Evolutionary conservation across 2,329 filamentous ascomycete species (phyloP).

Genomic region (Harringtonia aguacate): DNA sequence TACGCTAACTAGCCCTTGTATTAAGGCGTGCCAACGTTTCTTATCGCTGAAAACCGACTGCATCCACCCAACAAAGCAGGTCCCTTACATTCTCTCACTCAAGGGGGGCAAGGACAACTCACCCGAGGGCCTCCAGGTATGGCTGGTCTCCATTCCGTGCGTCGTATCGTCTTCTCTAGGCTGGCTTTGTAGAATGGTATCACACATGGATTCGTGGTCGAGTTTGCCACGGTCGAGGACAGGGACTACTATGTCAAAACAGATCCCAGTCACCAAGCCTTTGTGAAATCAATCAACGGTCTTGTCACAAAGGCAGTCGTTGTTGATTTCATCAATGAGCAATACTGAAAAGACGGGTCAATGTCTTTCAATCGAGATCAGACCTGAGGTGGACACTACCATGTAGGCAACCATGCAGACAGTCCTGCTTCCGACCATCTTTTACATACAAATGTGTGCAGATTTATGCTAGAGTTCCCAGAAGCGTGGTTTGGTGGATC

Average conservation of each 20-base stretch:
- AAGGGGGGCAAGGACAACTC: slow-evolving; percentile 53
- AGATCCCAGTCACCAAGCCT: slow-evolving; percentile 53
- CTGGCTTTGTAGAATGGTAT: slow-evolving; percentile 40
- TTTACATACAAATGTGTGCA: too few relatives aligned
- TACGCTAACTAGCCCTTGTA: not conserved
- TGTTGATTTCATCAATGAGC: slow-evolving; percentile 39
- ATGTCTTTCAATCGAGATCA: too few relatives aligned
- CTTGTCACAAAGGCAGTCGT: slow-evolving; percentile 44
- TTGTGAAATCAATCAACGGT: slow-evolving; percentile 37
- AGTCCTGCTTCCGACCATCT: too few relatives aligned
- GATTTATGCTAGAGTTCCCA: too few relatives aligned
- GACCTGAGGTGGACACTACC: too few relatives aligned
- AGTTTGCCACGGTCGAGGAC: slow-evolving; percentile 54
- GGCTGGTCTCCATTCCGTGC: not conserved
- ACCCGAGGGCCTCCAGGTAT: slow-evolving; percentile 48
- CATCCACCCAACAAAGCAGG: slow-evolving; percentile 45
- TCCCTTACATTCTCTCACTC: slow-evolving; percentile 48
- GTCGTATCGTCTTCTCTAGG: not conserved
- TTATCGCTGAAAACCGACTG: slow-evolving; percentile 47
- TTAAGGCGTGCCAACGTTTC: slow-evolving; percentile 22
- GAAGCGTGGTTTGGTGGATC: too few relatives aligned
- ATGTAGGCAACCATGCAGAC: too few relatives aligned
- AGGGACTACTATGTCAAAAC: slow-evolving; percentile 56
- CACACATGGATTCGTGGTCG: slow-evolving; percentile 58
- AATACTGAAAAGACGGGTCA: not conserved